Evolutionary conservation across 1,284 basidiomycete genomes (phyloP).

Genomic region (Fomitiporia mediterranea): DNA sequence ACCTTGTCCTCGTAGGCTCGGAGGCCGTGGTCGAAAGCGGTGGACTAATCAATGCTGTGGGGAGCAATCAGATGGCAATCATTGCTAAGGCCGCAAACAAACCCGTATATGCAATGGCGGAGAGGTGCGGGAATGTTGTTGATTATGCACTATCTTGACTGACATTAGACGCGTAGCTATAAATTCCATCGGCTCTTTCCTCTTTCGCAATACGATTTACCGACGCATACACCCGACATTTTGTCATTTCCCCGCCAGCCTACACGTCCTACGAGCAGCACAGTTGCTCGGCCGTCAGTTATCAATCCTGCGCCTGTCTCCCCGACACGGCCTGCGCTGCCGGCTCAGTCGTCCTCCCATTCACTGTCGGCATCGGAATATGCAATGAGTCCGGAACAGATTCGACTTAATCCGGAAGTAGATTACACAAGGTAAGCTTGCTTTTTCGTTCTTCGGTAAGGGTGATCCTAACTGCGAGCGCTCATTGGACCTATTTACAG

Average conservation of each 20-base stretch:
- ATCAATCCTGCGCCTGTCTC: slow-evolving; percentile 15
- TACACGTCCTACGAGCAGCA: slow-evolving; percentile 27
- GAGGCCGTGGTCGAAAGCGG: slow-evolving; percentile 97
- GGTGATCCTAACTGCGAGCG: slow-evolving; percentile 18
- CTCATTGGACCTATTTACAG: slow-evolving; percentile 33
- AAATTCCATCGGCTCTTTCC: slow-evolving; percentile 98
- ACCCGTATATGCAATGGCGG: slow-evolving; percentile 95
- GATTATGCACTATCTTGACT: slow-evolving; percentile 15
- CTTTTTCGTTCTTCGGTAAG: slow-evolving; percentile 1
- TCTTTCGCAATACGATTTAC: slow-evolving; percentile 94
- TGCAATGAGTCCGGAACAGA: slow-evolving; percentile 68
- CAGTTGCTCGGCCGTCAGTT: slow-evolving; percentile 21
- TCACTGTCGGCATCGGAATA: slow-evolving; percentile 26
- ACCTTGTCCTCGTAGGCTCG: slow-evolving; percentile 93
- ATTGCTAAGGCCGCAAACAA: slow-evolving; percentile 93
- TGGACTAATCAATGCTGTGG: slow-evolving; percentile 84
- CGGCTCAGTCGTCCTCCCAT: slow-evolving; percentile 18
- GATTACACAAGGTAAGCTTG: slow-evolving; percentile 70
- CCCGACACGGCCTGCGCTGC: slow-evolving; percentile 20
- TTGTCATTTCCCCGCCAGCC: slow-evolving; percentile 54
- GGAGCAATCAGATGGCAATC: slow-evolving; percentile 94
- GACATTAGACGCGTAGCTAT: slow-evolving; percentile 54
- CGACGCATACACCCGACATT: slow-evolving; percentile 70
- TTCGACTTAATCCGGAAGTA: slow-evolving; percentile 72
- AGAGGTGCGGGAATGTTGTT: slow-evolving; percentile 56